phyloP scores from a whole-genome alignment of 2,329 filamentous ascomycete species.

The Fusarium brevicatenulatum region DNA sequence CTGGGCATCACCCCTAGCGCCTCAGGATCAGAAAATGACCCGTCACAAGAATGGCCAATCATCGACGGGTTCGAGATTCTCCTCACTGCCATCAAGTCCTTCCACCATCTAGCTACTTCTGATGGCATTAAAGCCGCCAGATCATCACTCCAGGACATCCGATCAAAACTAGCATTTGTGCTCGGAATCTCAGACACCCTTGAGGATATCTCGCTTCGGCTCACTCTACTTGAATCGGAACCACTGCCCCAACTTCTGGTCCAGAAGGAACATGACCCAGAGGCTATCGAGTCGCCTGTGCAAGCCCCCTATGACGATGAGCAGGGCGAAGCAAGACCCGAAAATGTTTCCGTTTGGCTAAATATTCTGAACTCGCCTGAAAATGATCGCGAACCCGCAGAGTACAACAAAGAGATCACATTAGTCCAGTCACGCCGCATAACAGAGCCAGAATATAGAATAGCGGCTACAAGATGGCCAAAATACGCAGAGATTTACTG shows the following conservation, averaged over 20 bases:
- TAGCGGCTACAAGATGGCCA: slow-evolving; percentile 45
- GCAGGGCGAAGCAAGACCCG: slow-evolving; percentile 14
- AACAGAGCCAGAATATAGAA: slow-evolving; percentile 39
- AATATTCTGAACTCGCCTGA: slow-evolving; percentile 32
- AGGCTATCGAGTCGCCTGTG: background rate
- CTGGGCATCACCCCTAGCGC: slow-evolving; percentile 4
- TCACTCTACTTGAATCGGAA: slow-evolving; percentile 35
- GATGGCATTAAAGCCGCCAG: slow-evolving; percentile 38
- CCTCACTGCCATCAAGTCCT: slow-evolving; percentile 22
- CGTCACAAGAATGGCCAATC: slow-evolving; percentile 31
- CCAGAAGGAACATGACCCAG: background rate
- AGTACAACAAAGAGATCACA: slow-evolving; percentile 42
- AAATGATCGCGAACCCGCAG: slow-evolving; percentile 43
- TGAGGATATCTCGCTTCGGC: slow-evolving; percentile 35
- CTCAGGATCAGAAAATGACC: slow-evolving; percentile 5
- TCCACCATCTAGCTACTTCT: slow-evolving; percentile 25
- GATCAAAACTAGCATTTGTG: slow-evolving; percentile 40
- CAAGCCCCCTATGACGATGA: slow-evolving; percentile 8
- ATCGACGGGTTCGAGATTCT: slow-evolving; percentile 37
- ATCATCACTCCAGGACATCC: slow-evolving; percentile 28
- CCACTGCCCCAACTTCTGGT: slow-evolving; percentile 27
- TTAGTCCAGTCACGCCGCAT: slow-evolving; percentile 38
- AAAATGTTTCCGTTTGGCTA: slow-evolving; percentile 39
- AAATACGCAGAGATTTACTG: slow-evolving; percentile 43
- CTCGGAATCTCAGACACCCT: slow-evolving; percentile 42